Percentiles rank a stretch among this genome's conserved stretches.
Conservation (phyloP, 169 alveolate species). For the Miamiensis avidus region DNA sequence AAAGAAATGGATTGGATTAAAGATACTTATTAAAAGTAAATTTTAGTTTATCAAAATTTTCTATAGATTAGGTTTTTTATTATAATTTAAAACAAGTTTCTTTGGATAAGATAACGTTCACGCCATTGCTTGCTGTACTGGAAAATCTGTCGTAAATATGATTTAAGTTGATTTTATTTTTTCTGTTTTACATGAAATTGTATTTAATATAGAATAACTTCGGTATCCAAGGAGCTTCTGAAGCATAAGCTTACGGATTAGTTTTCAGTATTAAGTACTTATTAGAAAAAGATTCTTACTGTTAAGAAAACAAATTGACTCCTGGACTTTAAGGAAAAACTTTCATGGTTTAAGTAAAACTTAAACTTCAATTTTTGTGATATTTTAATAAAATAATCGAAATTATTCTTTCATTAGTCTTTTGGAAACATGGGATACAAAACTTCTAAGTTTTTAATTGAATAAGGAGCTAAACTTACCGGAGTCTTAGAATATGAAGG, state of each 20-base stretch:
- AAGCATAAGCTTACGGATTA: conserved; percentile 57
- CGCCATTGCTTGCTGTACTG: conserved; percentile 61
- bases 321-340: conserved; percentile 49
- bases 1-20: conserved; percentile 61
- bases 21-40: conserved; percentile 42
- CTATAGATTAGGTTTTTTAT: not conserved
- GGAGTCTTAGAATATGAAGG: conserved; percentile 59
- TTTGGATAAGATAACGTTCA: conserved; percentile 57
- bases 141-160: conserved; percentile 48
- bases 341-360: conserved; percentile 48
- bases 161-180: not conserved
- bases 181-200: not conserved
- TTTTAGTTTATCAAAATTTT: not conserved
- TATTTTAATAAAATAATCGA: not conserved
- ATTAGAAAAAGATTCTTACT: conserved; percentile 30
- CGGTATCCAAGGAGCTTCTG: conserved; percentile 60
- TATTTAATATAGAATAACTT: conserved; percentile 29
- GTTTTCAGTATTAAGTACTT: conserved; percentile 38
- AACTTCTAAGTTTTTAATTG: conserved; percentile 42
- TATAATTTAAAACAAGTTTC: conserved; percentile 8
- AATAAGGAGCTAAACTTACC: conserved; percentile 45
- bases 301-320: conserved; percentile 25
- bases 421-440: conserved; percentile 65
- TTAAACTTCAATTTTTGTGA: not conserved
- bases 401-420: not conserved